Evolutionary conservation across 768 basidiomycete species (phyloP), one percentile per base, ranked within the genome.

Genomic region (Phallus indusiatus): DNA sequence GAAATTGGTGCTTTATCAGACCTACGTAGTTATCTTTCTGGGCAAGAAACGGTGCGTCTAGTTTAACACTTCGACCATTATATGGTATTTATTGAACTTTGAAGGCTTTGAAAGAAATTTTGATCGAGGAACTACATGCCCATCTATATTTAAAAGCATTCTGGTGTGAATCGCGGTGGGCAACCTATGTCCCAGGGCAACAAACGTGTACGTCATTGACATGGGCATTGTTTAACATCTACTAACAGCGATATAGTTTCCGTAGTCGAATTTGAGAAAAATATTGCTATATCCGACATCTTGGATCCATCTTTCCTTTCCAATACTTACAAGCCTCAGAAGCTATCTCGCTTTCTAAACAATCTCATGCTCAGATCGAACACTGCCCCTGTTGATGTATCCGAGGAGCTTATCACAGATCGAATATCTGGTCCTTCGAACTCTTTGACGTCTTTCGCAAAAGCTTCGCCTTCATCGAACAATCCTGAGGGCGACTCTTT

Each of bases 121-220:
- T 99, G 59, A 77, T 94, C 7, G 96, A 99, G 64, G 96, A 99
- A 67, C 78, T 99, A 12, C 94, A 98, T 67, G 91, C 85, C 64
- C 96, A 99, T 71, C 73, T 99, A n/a, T 99, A 96, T 71, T 82
- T 99, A 61, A 96, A 95, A 67, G 90, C 88, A 0, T 95, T 93
- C 70, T 96, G 94, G 84, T 94, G 91, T 67, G 95, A 98, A 64
- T 81, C 85, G 5, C 83, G 95, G 33, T 99, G 96, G 96, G 77
- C 83, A 17, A 73, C 88, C 0, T 97, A 96, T 69, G 73, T 79
- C 11, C 84, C 86, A 0, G 86, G 87, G 55, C 96, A 97, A 68
- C 80, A 83, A 57, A 71, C 73, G 11, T 78, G 94, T 94, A 66
- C 73, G 90, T 52, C 33, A 47, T 35, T 34, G 1, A 17, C 10